phyloP scores from a whole-genome alignment of 495 filamentous ascomycete genomes.

The Xylaria venustula region DNA sequence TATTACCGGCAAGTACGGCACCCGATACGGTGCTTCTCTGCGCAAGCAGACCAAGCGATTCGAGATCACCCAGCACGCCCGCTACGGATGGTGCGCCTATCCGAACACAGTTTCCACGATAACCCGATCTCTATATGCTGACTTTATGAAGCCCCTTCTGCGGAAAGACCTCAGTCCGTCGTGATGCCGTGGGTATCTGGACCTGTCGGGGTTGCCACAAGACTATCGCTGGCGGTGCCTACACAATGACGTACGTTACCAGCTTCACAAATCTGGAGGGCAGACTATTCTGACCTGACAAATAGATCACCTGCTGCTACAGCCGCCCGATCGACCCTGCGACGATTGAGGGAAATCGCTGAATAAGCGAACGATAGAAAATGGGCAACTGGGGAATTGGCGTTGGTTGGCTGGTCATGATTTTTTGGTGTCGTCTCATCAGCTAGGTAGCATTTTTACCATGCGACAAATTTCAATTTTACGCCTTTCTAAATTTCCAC shows the following conservation, averaged over 20 bases:
- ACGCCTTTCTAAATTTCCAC: not conserved
- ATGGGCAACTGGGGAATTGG: constrained; percentile 15
- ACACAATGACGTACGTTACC: constrained; percentile 86
- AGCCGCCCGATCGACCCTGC: constrained; percentile 94
- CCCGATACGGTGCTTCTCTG: constrained; percentile 95
- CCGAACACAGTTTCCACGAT: not conserved
- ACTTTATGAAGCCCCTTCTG: constrained; percentile 61
- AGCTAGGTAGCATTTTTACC: constrained; percentile 19
- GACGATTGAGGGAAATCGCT: constrained; percentile 94
- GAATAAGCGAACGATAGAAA: constrained; percentile 60
- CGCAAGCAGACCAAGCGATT: constrained; percentile 99
- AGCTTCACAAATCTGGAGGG: not conserved
- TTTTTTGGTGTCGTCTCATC: constrained; percentile 19
- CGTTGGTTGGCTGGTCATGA: constrained; percentile 20
- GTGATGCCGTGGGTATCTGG: constrained; percentile 94
- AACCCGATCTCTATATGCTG: not conserved
- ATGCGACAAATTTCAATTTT: constrained; percentile 14
- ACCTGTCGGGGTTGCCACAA: constrained; percentile 90
- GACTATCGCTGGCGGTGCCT: constrained; percentile 94
- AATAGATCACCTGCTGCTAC: constrained; percentile 89
- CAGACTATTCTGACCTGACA: constrained; percentile 21
- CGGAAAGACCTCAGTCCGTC: constrained; percentile 92
- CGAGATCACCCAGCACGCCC: constrained; percentile 95
- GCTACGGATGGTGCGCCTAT: constrained; percentile 80
- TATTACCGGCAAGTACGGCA: constrained; percentile 28